A percentile compares a stretch with the other conserved stretches of the same genome.
Evolutionary conservation across 2,329 filamentous ascomycete genomes (phyloP).

Genomic region (Microcyclospora pomicola): DNA sequence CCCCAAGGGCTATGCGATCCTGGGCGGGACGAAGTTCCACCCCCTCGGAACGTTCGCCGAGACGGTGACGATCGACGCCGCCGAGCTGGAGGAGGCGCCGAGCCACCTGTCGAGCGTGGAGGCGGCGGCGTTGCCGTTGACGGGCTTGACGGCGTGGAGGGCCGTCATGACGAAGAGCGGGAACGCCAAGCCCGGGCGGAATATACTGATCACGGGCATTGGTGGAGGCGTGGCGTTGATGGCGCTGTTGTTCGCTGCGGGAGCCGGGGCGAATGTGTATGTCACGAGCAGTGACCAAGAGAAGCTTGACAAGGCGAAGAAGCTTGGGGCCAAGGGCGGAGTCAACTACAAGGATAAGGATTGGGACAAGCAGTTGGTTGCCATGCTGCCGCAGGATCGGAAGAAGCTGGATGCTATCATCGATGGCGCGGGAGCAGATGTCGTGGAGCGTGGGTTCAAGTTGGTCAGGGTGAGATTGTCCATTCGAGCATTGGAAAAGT

Average conservation of each 20-base stretch:
- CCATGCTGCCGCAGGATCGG: slow-evolving; percentile 48
- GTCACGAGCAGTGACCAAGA: slow-evolving; percentile 62
- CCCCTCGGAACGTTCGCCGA: slow-evolving; percentile 62
- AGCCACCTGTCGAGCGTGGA: slow-evolving; percentile 57
- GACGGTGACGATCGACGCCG: slow-evolving; percentile 52
- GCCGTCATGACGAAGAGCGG: slow-evolving; percentile 68
- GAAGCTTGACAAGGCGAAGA: slow-evolving; percentile 60
- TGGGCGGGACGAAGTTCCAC: slow-evolving; percentile 54
- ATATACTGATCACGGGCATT: slow-evolving; percentile 79
- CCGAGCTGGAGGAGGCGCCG: slow-evolving; percentile 65
- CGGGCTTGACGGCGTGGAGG: slow-evolving; percentile 78
- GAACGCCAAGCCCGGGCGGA: slow-evolving; percentile 49
- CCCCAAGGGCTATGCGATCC: slow-evolving; percentile 43
- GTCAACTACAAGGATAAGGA: slow-evolving; percentile 62
- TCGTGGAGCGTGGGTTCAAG: slow-evolving; percentile 53
- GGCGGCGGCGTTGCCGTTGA: slow-evolving; percentile 71
- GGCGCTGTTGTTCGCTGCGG: slow-evolving; percentile 65
- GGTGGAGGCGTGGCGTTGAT: slow-evolving; percentile 83
- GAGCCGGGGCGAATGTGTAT: slow-evolving; percentile 60
- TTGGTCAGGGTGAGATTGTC: slow-evolving; percentile 47
- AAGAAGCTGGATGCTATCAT: slow-evolving; percentile 69
- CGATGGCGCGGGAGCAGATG: slow-evolving; percentile 79
- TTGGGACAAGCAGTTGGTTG: slow-evolving; percentile 66
- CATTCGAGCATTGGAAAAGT: background rate
- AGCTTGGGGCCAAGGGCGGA: slow-evolving; percentile 67